Evolutionary conservation across 345 rosid genomes (phyloP), one percentile per base, ranked within the genome.

Genomic region (Lumnitzera racemosa): DNA sequence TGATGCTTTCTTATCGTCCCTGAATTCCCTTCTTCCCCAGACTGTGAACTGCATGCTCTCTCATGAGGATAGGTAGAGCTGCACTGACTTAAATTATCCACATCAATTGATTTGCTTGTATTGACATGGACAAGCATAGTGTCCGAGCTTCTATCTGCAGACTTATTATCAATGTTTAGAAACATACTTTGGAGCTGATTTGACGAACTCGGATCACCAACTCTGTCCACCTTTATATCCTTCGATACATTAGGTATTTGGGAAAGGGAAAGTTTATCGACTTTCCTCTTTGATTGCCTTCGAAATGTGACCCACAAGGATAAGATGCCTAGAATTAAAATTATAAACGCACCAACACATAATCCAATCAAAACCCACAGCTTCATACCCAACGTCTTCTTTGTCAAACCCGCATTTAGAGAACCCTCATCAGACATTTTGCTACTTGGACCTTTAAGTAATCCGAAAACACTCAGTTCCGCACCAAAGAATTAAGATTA

Each of bases 21-120:
- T 15, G 85, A 88, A 70, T 90, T 83, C 70, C 90, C 99, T 80
- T 87, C 96, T 69, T 94, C 99, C 41, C 89, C 95, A 3, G 99
- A 94, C 24, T 86, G 86, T 31, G 83, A 86, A 63, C 90, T 83
- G 59, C 72, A 69, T 31, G 74, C 90, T 76, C 84, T 86, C 73
- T 86, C 97, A 11, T 77, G 83, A 61, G 81, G 77, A 74, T 81
- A 67, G 47, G 82, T 56, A 0, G 91, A 90, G 69, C 97, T 88
- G 61, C 90, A 83, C 47, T 81, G 96, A 67, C 97, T 94, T 62
- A 65, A 60, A 49, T 79, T 90, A 66, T 94, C 97, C 29, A 80
- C 85, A 79, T 94, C 97, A 68, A 86, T 88, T 4, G 85, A 87
- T 70, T 83, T 87, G 70, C 89, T 83, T 62, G 57, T 76, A 59